These are phyloP conservation scores for Clausena lansium DNA, from an alignment of 345 rosid genomes.

Conservation along the genomic window DNA sequence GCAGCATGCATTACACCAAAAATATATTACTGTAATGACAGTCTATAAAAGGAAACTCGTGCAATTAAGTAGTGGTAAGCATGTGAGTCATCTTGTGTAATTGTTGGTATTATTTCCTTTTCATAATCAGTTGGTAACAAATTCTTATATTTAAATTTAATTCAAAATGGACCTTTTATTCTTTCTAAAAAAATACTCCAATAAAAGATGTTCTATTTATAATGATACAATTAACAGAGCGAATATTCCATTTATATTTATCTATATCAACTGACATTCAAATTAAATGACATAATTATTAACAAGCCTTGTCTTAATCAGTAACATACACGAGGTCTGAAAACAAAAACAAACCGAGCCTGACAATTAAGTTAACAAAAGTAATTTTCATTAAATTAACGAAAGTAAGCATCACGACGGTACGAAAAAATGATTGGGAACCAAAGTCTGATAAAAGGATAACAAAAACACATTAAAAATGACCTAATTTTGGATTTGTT, in stretches of 20 bases:
- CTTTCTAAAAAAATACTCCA: no score
- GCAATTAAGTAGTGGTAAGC: neutral
- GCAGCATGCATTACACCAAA: neutral
- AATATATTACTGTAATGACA: neutral
- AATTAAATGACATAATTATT: neutral
- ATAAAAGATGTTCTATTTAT: neutral
- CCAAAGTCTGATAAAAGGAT: no score
- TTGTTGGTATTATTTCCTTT: neutral
- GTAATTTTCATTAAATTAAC: neutral
- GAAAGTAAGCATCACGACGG: neutral
- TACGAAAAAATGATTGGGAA: no score
- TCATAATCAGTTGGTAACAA: neutral
- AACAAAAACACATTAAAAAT: no score
- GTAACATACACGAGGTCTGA: no score
- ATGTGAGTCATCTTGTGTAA: neutral
- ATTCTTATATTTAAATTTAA: neutral
- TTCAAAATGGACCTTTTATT: neutral
- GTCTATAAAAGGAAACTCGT: neutral
- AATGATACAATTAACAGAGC: neutral
- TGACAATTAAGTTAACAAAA: neutral
- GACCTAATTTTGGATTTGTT: no score
- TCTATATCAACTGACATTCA: neutral
- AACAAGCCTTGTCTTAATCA: no score
- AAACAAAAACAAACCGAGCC: neutral
- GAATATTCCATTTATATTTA: neutral